Base-by-base conservation (phyloP, 371 early-diverging fungal genomes). In the Syncephalastrum sp. region DNA sequence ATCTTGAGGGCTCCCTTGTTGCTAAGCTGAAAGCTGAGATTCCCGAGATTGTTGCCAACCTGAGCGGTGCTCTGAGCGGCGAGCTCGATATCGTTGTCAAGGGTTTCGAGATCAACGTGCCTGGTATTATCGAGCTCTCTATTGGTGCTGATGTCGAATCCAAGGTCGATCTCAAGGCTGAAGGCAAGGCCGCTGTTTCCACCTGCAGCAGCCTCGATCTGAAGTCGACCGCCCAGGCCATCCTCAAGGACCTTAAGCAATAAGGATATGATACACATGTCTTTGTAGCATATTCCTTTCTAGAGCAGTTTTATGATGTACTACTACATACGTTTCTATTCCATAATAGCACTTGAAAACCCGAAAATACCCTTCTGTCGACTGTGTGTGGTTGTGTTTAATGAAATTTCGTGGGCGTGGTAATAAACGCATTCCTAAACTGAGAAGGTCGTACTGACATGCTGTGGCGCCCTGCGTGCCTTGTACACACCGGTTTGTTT, bases 121-220 rank as follows among this genome's bases (percentile, higher is more conserved):
- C 48, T 1, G 24, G 21, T 48, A 48, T 48, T 7, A 48, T 48
- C 27, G 48, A 48, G 24, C 48, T 48, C 19, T 24, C 21, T 14
- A 27, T 48, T 8, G 48, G 48, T 15, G 48, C 48, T 42, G 48
- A 48, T 19, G 24, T 48, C 23, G 48, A 48, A 4, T 21, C 27
- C 48, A 57, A 60, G 48, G 54, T 63, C 51, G 27, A 50, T 5
- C 48, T 73, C 19, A 54, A 59, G 45, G 60, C 41, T 29, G 59
- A 46, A 15, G 27, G 65, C 67, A 38, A 49, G 46, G 48, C 50
- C 38, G 53, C 54, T 47, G 41, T 63, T 19, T 53, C 59, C 42
- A 49, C 44, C 5, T 57, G 42, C 27, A 61, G 51, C 21, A 55
- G 64, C 15, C 45, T 64, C 19, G 44, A 64, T 27, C 56, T 44